A percentile compares a stretch with the other conserved stretches of the same genome.
These are phyloP conservation scores for Danielia reshetovae DNA, from an alignment of 805 yeast species.

Conservation along the genomic window DNA sequence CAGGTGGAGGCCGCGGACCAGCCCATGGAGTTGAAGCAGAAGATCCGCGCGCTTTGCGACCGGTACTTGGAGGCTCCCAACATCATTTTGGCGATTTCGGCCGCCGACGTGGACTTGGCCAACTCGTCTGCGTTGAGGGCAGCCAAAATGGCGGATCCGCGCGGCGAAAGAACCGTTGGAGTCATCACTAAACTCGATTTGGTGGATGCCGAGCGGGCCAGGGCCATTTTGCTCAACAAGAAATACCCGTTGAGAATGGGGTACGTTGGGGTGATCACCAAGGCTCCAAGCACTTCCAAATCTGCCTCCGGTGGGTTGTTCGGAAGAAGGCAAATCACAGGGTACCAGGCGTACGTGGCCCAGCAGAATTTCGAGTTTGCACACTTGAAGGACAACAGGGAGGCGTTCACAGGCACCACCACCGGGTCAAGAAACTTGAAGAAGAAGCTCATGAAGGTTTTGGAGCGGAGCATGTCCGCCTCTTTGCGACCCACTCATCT, in stretches of 20 bases:
- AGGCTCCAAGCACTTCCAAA: constrained; percentile 47
- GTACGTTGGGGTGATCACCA: constrained; percentile 96
- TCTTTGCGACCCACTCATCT: constrained; percentile 84
- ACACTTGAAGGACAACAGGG: constrained; percentile 63
- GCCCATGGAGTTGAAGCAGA: constrained; percentile 76
- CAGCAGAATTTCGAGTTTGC: constrained; percentile 55
- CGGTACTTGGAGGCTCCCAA: constrained; percentile 87
- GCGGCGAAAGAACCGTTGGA: constrained; percentile 94
- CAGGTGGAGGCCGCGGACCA: constrained; percentile 97
- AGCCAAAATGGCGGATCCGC: constrained; percentile 83
- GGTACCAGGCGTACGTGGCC: constrained; percentile 60
- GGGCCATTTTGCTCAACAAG: constrained; percentile 62
- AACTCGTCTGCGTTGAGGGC: constrained; percentile 94
- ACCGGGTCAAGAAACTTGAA: constrained; percentile 76
- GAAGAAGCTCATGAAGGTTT: constrained; percentile 75
- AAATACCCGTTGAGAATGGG: constrained; percentile 95
- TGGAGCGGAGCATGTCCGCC: constrained; percentile 87
- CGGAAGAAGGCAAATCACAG: constrained; percentile 41
- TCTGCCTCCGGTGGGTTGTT: constrained; percentile 36
- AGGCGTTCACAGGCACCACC: constrained; percentile 56
- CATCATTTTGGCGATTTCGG: constrained; percentile 89
- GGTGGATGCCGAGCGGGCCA: constrained; percentile 74
- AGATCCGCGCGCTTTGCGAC: constrained; percentile 77
- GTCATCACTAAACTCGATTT: constrained; percentile 92
- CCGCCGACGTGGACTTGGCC: constrained; percentile 97